A percentile compares a stretch with the other conserved stretches of the same genome.
Conservation (phyloP, 225 moss, liverwort and hornwort species). For the Asterella californica region DNA sequence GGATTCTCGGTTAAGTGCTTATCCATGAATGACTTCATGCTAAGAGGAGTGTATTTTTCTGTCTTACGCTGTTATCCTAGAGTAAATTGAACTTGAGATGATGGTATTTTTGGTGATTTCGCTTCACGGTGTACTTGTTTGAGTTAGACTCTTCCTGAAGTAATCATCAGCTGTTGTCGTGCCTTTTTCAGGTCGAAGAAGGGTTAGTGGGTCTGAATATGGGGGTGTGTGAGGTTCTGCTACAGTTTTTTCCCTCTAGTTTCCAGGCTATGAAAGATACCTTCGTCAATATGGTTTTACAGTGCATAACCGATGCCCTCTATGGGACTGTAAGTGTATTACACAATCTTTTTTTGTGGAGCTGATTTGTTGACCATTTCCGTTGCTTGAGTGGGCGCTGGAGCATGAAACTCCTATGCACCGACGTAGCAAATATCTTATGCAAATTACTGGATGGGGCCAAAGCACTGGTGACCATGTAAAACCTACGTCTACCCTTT, state of each 20-base stretch:
- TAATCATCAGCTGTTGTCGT: too few species aligned
- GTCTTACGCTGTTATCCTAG: too few species aligned
- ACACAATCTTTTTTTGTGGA: not conserved
- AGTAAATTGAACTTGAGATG: too few species aligned
- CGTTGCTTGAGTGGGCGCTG: not conserved
- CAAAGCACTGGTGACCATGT: not conserved
- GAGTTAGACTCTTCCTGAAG: not conserved
- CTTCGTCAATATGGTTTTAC: constrained; percentile 51
- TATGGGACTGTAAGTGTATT: constrained; percentile 61
- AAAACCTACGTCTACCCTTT: not conserved
- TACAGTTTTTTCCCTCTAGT: constrained; percentile 63
- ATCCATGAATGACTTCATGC: not conserved
- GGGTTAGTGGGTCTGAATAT: constrained; percentile 83
- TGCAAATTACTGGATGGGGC: not conserved
- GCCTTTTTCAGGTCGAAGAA: constrained; percentile 68
- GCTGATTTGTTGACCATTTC: not conserved
- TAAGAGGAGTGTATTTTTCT: too few species aligned
- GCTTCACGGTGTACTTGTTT: not conserved
- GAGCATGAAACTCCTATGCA: not conserved
- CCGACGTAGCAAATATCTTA: not conserved
- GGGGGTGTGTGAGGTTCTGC: constrained; percentile 79
- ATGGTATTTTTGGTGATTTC: not conserved
- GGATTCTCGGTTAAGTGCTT: not conserved
- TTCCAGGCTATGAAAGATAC: constrained; percentile 42
- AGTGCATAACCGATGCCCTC: constrained; percentile 76